phyloP scores from a whole-genome alignment of 345 rosid genomes.

The thale cress (Arabidopsis thaliana) region DNA sequence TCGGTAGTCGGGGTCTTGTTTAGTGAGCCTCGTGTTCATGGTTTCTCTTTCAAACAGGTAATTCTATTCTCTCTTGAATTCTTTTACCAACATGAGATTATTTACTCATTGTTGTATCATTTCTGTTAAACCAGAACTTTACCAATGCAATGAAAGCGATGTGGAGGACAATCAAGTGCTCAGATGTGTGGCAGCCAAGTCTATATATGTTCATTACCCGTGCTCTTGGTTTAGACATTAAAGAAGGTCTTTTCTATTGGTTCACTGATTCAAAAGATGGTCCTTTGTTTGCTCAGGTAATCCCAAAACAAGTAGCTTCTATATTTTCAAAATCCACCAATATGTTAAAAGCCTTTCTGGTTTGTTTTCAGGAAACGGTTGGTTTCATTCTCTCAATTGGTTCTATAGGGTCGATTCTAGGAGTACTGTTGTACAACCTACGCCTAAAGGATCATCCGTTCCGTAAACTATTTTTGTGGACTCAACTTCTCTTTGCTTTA shows the following conservation, averaged over 20 bases:
- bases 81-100: background rate
- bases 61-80: background rate
- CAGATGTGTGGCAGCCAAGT: slow-evolving; percentile 87
- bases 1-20: slow-evolving; percentile 66
- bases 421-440: slow-evolving; percentile 72
- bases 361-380: background rate
- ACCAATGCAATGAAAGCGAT: slow-evolving; percentile 74
- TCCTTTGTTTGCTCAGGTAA: slow-evolving; percentile 84
- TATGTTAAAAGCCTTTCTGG: background rate
- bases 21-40: slow-evolving; percentile 56
- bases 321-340: background rate
- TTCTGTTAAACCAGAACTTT: slow-evolving; percentile 71
- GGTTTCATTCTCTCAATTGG: too few relatives aligned
- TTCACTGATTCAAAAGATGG: slow-evolving; percentile 77
- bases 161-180: slow-evolving; percentile 80
- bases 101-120: slow-evolving; percentile 22
- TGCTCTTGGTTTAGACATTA: slow-evolving; percentile 69
- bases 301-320: background rate
- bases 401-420: slow-evolving; percentile 67
- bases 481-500: slow-evolving; percentile 74
- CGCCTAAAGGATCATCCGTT: slow-evolving; percentile 77
- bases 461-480: slow-evolving; percentile 71
- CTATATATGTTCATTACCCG: slow-evolving; percentile 84
- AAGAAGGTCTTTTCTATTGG: slow-evolving; percentile 95
- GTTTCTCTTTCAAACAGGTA: slow-evolving; percentile 76